Conservation (phyloP, 345 rosid species). For the Eucalyptus fibrosa region DNA sequence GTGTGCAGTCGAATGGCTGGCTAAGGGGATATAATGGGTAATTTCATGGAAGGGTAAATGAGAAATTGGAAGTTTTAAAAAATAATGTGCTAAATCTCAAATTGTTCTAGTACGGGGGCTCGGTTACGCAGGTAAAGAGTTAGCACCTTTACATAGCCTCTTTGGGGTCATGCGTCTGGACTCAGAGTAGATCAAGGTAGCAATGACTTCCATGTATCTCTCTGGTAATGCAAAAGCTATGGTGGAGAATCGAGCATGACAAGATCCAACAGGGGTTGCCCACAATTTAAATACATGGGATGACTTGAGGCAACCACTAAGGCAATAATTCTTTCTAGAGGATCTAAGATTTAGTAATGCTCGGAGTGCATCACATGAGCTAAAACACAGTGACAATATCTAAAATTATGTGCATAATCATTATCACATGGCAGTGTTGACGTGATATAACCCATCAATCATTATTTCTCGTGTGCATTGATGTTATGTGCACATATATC, state of each 20-base stretch:
- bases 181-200: background rate
- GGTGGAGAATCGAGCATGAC: background rate
- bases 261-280: background rate
- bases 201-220: background rate
- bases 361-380: background rate
- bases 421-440: accelerated
- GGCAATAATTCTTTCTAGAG: background rate
- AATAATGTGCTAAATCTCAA: accelerated
- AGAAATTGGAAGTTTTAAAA: too few species aligned
- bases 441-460: accelerated
- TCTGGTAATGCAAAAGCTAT: background rate
- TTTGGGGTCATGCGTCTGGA: background rate
- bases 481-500: background rate
- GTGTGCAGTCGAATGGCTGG: too few species aligned
- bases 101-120: background rate
- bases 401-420: background rate
- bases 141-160: too few species aligned
- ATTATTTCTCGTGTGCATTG: accelerated
- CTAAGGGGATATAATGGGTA: background rate
- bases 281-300: background rate
- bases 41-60: background rate
- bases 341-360: accelerated
- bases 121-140: too few species aligned
- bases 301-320: background rate
- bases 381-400: accelerated